Evolutionary conservation across 768 basidiomycete genomes (phyloP).

Genomic region (Aureoboletus auriporus): DNA sequence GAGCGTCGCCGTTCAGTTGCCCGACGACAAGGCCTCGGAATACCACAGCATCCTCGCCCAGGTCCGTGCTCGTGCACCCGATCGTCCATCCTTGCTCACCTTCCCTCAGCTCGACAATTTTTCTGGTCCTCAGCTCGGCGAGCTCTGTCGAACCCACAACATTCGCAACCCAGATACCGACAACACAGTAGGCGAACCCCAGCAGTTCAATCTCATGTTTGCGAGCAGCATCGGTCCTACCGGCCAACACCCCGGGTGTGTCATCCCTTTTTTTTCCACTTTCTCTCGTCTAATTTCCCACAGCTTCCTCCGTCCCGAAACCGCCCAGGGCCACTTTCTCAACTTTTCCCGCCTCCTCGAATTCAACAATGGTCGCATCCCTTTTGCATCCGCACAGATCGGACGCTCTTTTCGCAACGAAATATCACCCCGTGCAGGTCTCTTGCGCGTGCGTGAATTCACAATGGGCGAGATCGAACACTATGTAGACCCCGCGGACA

Average conservation of each 20-base stretch:
- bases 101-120: constrained; percentile 66
- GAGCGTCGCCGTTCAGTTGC: constrained; percentile 61
- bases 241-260: constrained; percentile 89
- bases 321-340: constrained; percentile 97
- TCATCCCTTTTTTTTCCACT: fast-evolving
- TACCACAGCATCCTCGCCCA: constrained; percentile 87
- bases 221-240: constrained; percentile 96
- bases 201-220: constrained; percentile 99
- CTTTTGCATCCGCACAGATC: constrained; percentile 96
- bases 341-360: constrained; percentile 97
- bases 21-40: constrained; percentile 67
- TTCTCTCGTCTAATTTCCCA: not conserved
- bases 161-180: constrained; percentile 89
- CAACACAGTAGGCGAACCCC: constrained; percentile 90
- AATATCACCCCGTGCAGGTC: constrained; percentile 93
- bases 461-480: constrained; percentile 99
- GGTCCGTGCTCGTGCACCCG: constrained; percentile 44
- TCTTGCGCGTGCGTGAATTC: constrained; percentile 97
- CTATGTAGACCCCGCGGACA: constrained; percentile 93
- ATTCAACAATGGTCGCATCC: constrained; percentile 95
- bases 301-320: constrained; percentile 95
- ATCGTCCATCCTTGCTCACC: not conserved
- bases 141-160: constrained; percentile 73
- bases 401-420: constrained; percentile 97
- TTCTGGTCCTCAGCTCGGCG: constrained; percentile 83